A percentile compares a stretch with the other conserved stretches of the same genome.
Evolutionary conservation across 768 basidiomycete species (phyloP).

Genomic region (Pseudohyphozyma bogoriensis): DNA sequence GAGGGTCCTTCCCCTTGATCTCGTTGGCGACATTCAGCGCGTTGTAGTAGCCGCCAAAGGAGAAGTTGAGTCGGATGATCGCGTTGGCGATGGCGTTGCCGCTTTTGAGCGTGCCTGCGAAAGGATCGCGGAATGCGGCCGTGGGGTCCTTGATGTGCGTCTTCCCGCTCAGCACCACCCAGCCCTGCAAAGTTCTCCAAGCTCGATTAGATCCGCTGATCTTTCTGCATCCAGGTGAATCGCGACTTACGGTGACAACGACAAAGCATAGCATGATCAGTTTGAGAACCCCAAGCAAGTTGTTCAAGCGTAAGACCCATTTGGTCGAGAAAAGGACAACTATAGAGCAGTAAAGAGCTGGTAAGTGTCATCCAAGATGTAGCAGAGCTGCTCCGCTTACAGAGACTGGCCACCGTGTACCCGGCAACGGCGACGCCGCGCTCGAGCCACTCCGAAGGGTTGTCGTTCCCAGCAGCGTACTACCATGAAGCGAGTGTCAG

Average conservation of each 20-base stretch:
- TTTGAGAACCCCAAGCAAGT: not conserved
- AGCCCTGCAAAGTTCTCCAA: no score
- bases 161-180: not conserved
- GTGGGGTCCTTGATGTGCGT: not conserved
- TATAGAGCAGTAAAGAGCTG: not conserved
- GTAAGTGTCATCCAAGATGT: no score
- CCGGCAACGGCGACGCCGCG: not conserved
- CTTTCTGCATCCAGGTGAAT: no score
- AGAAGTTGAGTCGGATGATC: not conserved
- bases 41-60: not conserved
- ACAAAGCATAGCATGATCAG: not conserved
- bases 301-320: not conserved
- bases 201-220: no score
- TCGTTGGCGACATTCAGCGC: not conserved
- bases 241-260: no score
- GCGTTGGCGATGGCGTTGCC: conserved; percentile 1
- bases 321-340: not conserved
- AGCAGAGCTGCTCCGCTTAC: no score
- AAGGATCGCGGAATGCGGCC: not conserved
- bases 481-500: no score
- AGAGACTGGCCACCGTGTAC: not conserved
- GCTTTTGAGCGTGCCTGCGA: not conserved
- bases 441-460: not conserved
- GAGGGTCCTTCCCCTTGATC: not conserved
- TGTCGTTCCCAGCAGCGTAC: not conserved